phyloP scores from a whole-genome alignment of 2,329 filamentous ascomycete genomes.

The Exophiala aquamarina region DNA sequence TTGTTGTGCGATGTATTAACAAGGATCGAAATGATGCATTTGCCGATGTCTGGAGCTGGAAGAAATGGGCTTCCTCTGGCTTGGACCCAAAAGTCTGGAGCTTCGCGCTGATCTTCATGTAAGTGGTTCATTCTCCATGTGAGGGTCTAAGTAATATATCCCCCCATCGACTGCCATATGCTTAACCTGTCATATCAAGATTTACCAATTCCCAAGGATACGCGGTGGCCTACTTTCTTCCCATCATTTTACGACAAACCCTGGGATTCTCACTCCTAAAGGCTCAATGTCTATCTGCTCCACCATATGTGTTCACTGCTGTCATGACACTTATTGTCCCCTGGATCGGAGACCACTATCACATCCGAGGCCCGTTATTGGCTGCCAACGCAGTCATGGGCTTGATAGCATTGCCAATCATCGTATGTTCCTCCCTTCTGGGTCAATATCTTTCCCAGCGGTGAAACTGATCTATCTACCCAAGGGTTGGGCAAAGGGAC shows the following conservation, averaged over 20 bases:
- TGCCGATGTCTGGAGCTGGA: conserved; percentile 47
- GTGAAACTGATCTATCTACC: not conserved
- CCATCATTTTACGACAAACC: conserved; percentile 65
- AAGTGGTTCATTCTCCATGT: too few relatives aligned
- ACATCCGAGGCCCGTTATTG: conserved; percentile 65
- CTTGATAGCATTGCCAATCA: conserved; percentile 57
- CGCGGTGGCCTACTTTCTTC: conserved; percentile 78
- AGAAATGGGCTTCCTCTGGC: conserved; percentile 48
- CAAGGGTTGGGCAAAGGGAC: conserved; percentile 58
- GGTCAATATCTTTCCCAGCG: not conserved
- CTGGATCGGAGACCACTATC: conserved; percentile 67
- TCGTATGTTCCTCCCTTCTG: conserved; percentile 1
- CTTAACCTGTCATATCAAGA: too few relatives aligned
- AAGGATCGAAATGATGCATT: conserved; percentile 54
- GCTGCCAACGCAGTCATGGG: conserved; percentile 62
- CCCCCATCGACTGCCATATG: too few relatives aligned
- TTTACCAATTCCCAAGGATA: too few relatives aligned
- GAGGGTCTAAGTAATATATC: too few relatives aligned
- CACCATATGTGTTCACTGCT: conserved; percentile 63
- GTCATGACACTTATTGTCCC: conserved; percentile 61
- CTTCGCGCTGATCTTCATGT: conserved; percentile 53
- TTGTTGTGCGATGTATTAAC: conserved; percentile 47
- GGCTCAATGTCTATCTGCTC: conserved; percentile 70
- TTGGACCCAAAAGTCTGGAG: conserved; percentile 55
- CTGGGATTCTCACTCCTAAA: conserved; percentile 65